Conservation (phyloP, 2,329 filamentous ascomycete genomes). For the Xylaria sp. region DNA sequence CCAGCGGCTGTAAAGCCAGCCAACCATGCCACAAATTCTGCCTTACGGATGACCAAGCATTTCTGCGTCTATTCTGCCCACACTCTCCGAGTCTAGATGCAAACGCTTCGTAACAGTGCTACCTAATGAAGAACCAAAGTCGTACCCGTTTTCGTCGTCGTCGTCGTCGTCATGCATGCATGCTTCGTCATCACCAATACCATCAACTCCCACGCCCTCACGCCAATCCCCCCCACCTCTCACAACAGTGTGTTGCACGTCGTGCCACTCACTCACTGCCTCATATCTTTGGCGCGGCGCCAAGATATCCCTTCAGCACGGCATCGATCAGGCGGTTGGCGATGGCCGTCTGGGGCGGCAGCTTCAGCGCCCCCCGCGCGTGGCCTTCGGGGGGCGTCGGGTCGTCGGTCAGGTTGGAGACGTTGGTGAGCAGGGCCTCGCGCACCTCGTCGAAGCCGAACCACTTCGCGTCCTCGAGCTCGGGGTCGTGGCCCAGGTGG, state of each 20-base stretch:
- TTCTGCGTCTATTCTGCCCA: background rate
- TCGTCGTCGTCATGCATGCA: background rate
- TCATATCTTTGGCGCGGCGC: constrained; percentile 56
- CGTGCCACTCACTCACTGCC: too few relatives aligned
- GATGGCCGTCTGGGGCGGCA: constrained; percentile 88
- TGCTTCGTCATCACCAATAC: background rate
- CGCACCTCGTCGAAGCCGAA: constrained; percentile 79
- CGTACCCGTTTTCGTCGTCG: background rate
- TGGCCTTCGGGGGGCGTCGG: constrained; percentile 66
- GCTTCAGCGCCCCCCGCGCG: constrained; percentile 73
- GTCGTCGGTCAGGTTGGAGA: constrained; percentile 69
- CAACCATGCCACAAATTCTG: background rate
- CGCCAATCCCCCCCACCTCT: background rate
- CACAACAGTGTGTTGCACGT: background rate
- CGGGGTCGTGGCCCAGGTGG: constrained; percentile 82
- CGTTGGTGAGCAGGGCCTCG: constrained; percentile 70
- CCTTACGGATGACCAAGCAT: background rate
- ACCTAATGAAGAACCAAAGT: background rate
- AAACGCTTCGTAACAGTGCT: background rate
- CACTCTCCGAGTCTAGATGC: background rate
- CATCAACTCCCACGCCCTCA: background rate
- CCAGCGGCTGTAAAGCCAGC: background rate
- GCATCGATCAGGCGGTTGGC: constrained; percentile 85
- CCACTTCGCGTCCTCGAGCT: constrained; percentile 90
- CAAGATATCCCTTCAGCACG: constrained; percentile 75